Conservation (phyloP, 192 early-diverging fungal genomes). For the Phlyctochytrium bullatum region DNA sequence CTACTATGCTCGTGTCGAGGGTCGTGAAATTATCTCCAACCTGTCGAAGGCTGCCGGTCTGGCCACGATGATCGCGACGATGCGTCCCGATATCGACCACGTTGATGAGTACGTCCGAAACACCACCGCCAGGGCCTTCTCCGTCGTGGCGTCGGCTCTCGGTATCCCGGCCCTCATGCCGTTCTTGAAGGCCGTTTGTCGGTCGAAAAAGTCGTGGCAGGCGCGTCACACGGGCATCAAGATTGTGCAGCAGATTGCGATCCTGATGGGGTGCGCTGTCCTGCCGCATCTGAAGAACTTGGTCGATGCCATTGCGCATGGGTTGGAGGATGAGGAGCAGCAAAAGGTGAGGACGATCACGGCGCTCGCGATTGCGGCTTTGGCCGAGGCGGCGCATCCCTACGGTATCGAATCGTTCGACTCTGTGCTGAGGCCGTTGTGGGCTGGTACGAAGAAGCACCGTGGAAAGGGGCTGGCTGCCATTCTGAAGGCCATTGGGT, state of each 20-base stretch:
- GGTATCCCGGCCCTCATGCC: conserved; percentile 91
- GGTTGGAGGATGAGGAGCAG: conserved; percentile 89
- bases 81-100: conserved; percentile 99
- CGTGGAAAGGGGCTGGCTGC: conserved; percentile 94
- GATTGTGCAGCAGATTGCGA: conserved; percentile 96
- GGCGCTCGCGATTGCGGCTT: conserved; percentile 87
- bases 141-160: conserved; percentile 94
- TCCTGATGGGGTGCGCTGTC: conserved; percentile 89
- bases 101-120: conserved; percentile 97
- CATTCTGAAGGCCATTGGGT: conserved; percentile 98
- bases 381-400: conserved; percentile 95
- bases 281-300: conserved; percentile 90
- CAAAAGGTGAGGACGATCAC: conserved; percentile 95
- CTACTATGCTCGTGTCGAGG: conserved; percentile 95
- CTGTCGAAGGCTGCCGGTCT: conserved; percentile 95
- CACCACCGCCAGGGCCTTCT: conserved; percentile 95
- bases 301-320: conserved; percentile 87
- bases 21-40: conserved; percentile 97
- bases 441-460: conserved; percentile 91
- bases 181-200: conserved; percentile 94
- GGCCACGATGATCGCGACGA: conserved; percentile 96
- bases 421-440: conserved; percentile 81
- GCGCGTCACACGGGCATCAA: conserved; percentile 98
- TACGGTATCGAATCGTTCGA: conserved; percentile 99
- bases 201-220: conserved; percentile 95